Evolutionary conservation across 208 protist species (phyloP), one percentile per base, ranked within the genome.

Genomic region (Leptomonas pyrrhocoris): DNA sequence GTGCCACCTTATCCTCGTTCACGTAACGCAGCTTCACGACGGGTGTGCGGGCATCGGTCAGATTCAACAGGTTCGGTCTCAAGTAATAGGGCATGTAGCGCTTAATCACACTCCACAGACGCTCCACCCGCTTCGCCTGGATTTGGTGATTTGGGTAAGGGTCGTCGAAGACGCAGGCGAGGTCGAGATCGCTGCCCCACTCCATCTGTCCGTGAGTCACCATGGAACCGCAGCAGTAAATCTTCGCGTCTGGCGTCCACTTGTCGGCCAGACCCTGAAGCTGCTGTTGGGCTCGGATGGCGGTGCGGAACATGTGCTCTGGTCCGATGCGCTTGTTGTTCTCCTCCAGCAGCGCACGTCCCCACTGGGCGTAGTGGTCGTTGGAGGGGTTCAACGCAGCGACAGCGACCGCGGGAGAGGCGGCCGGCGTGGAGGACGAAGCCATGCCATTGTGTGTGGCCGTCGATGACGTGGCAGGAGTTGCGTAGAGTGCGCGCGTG

Each of bases 171-270:
- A 96, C 81, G 69, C 89, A 94, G 27, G 89, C 89, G n/a, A 96
- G 81, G 73, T 96, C 92, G 1, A 96, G 68, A 60, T 96, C 92
- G 53, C 88, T 94, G n/a, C 89, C 89, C 89, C 89, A 94, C 73
- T 96, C 92, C 89, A 96, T 94, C 79, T 94, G 88, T 2, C 92
- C 92, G 46, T 91, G 89, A 34, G 89, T 93, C 59, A 96, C 92
- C 77, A 94, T 80, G 5, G 86, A 93, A 11, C 92, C 92, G 49
- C 89, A 94, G 56, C 86, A 90, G 80, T 90, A 96, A 43, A 96
- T 90, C 73, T 96, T 96, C 19, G 92, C 92, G 60, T 96, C 92
- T 7, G 92, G 89, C 2, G 88, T 96, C 89, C 92, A 96, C 71
- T 93, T 93, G 57, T 94, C 88, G 0, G 92, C 92, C 19, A 96